phyloP scores from a whole-genome alignment of 495 filamentous ascomycete genomes.

The Pseudomonodictys pantanalensis region DNA sequence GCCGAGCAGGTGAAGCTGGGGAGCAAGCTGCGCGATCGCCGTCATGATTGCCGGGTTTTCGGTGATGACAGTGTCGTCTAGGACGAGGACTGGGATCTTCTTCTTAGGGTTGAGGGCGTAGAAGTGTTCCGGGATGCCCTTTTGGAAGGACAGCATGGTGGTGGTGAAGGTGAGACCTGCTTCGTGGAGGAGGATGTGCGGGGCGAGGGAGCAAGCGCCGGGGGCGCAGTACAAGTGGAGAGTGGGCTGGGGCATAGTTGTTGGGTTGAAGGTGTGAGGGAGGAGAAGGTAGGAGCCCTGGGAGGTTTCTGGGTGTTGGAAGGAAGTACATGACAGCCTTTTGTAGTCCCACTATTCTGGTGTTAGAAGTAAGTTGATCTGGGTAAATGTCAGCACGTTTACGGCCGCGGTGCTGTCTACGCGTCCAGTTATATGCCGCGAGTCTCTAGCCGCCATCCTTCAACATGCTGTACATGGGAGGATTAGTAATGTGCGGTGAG shows the following conservation, averaged over 20 bases:
- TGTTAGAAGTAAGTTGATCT: no score
- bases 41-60: slow-evolving; percentile 41
- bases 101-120: slow-evolving; percentile 39
- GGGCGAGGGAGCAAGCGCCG: slow-evolving; percentile 41
- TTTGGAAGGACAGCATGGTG: slow-evolving; percentile 26
- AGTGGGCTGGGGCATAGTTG: neutral
- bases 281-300: no score
- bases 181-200: slow-evolving; percentile 42
- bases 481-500: no score
- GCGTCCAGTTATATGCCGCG: no score
- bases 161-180: slow-evolving; percentile 27
- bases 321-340: no score
- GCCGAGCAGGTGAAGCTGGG: slow-evolving; percentile 38
- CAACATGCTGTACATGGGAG: no score
- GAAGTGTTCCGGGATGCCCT: slow-evolving; percentile 29
- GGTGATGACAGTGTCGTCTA: slow-evolving; percentile 41
- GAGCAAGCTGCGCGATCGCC: slow-evolving; percentile 35
- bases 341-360: no score
- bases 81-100: slow-evolving; percentile 37
- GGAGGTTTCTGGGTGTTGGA: no score
- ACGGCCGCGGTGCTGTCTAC: no score
- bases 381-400: no score
- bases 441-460: no score
- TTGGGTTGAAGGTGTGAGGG: no score
- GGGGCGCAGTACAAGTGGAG: slow-evolving; percentile 8